Evolutionary conservation across 1,284 basidiomycete genomes (phyloP), one percentile per base, ranked within the genome.

Genomic region (Leccinum ponderosum): DNA sequence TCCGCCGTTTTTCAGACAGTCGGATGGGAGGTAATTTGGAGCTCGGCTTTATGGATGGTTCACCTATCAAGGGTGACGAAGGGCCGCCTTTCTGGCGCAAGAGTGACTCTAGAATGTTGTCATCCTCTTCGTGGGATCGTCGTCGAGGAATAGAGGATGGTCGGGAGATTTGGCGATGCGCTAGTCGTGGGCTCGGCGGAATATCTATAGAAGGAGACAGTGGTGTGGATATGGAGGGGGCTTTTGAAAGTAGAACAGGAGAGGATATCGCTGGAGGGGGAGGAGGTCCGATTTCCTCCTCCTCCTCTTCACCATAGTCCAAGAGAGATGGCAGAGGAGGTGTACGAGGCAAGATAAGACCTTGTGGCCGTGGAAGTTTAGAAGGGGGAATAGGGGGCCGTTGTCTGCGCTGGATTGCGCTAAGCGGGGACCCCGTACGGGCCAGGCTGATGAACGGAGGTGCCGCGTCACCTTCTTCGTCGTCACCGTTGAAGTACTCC

Each of bases 401-500:
- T 62, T 88, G 85, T 71, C 82, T 89, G 61, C 87, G 84, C 73
- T 87, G 90, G 65, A 85, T 75, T 9, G 71, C 62, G 50, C 74
- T 75, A 56, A 78, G 61, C 53, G 76, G 73, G 50, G 77, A 75
- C 47, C 73, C 63, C 2, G 78, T 70, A 66, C 79, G 81, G 64
- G 65, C 66, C 27, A 77, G 72, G 59, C 72, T 75, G 60, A 80
- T 70, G 51, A 71, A 72, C 4, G 73, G 76, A 37, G 71, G 68
- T 53, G 70, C 69, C 56, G 71, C 76, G 5, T 81, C 74, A 27
- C 65, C 65, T 57, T 75, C 76, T 25, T 87, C 83, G 48, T 88
- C 86, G 37, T 93, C 91, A 58, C 87, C 83, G 67, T 95, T 93
- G 82, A 97, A 97, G 80, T 97, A 98, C 64, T 93, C 87, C 70